A percentile compares a stretch with the other conserved stretches of the same genome.
Conservation (phyloP, 441 rosid species). For the Populus hybrid region DNA sequence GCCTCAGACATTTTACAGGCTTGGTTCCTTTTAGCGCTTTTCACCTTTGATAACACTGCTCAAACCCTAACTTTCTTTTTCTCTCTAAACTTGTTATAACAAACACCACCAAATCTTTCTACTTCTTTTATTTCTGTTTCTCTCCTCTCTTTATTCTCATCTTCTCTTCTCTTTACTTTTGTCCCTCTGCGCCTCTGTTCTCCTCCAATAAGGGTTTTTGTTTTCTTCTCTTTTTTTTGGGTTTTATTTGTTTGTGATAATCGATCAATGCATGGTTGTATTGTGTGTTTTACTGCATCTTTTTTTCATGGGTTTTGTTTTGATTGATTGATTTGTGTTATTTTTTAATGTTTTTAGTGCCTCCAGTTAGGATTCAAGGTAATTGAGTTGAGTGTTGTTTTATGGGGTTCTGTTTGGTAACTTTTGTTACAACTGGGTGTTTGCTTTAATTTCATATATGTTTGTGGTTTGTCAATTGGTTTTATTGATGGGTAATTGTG, state of each 20-base stretch:
- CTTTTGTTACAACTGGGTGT: not conserved
- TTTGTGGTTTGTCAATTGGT: not conserved
- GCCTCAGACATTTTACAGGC: no score
- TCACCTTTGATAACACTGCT: no score
- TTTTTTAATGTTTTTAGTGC: not conserved
- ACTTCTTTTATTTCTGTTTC: not conserved
- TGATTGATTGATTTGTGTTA: not conserved
- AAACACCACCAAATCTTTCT: not conserved
- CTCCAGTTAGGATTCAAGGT: not conserved
- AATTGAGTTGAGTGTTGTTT: not conserved
- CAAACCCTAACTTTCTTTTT: slow-evolving; percentile 13
- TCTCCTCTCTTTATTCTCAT: not conserved
- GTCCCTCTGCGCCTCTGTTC: slow-evolving; percentile 12
- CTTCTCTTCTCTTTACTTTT: slow-evolving; percentile 1
- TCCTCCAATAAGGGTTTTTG: slow-evolving; percentile 5
- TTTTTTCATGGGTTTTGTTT: not conserved
- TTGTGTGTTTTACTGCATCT: not conserved
- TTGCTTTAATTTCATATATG: slow-evolving; percentile 16
- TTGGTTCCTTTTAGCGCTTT: no score
- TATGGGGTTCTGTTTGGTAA: not conserved
- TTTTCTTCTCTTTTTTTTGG: slow-evolving; percentile 8
- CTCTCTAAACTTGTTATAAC: slow-evolving; percentile 38
- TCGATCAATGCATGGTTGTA: slow-evolving; percentile 7
- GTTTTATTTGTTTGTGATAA: slow-evolving; percentile 5
- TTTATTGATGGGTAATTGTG: no score